phyloP scores from a whole-genome alignment of 2,329 filamentous ascomycete species.

The Allantophomopsis lycopodina region DNA sequence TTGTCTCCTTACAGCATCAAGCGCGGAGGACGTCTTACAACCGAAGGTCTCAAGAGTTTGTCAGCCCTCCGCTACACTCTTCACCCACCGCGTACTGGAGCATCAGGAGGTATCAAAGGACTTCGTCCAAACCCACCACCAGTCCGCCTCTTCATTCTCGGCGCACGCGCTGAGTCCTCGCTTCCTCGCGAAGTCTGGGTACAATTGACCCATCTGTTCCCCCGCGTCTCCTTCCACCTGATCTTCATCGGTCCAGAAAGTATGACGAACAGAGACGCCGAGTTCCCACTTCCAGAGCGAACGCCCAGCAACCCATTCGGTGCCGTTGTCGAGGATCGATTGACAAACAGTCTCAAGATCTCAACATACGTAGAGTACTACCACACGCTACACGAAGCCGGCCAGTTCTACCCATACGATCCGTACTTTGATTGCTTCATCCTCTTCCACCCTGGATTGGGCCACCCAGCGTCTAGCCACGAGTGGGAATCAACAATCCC shows the following conservation, averaged over 20 bases:
- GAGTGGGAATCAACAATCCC: slow-evolving; percentile 92
- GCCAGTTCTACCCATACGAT: slow-evolving; percentile 86
- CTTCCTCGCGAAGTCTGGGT: slow-evolving; percentile 89
- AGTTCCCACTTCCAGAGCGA: slow-evolving; percentile 80
- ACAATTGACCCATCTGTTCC: slow-evolving; percentile 89
- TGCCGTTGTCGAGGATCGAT: slow-evolving; percentile 81
- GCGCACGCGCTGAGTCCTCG: slow-evolving; percentile 93
- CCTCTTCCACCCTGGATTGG: slow-evolving; percentile 90
- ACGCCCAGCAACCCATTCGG: slow-evolving; percentile 84
- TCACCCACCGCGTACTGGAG: slow-evolving; percentile 72
- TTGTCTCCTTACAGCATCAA: slow-evolving; percentile 83
- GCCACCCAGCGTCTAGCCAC: slow-evolving; percentile 82
- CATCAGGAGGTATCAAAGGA: slow-evolving; percentile 60
- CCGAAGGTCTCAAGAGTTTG: slow-evolving; percentile 85
- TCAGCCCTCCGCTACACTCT: slow-evolving; percentile 91
- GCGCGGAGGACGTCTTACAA: slow-evolving; percentile 60
- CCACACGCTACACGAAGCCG: slow-evolving; percentile 85
- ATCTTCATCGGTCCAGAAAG: slow-evolving; percentile 93
- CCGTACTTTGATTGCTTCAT: slow-evolving; percentile 98
- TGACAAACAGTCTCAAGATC: slow-evolving; percentile 86
- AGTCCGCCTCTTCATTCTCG: slow-evolving; percentile 83
- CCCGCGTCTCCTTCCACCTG: slow-evolving; percentile 77
- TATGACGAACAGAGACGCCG: slow-evolving; percentile 86
- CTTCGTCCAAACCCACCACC: slow-evolving; percentile 76
- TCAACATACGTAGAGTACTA: slow-evolving; percentile 97